phyloP scores from a whole-genome alignment of 129 eudicot species.

The Apium graveolens region DNA sequence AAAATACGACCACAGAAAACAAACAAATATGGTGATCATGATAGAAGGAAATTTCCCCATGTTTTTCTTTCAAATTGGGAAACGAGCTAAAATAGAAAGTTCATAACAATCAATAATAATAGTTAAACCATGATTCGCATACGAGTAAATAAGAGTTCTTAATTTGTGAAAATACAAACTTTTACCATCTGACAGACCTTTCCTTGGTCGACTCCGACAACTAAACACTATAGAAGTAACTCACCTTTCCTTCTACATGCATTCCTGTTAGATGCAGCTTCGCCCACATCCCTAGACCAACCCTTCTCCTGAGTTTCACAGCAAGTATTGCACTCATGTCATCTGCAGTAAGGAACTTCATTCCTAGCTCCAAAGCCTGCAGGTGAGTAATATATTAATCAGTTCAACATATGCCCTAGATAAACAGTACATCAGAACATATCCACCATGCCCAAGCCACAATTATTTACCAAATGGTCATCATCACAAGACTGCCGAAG shows the following conservation, averaged over 20 bases:
- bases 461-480: conserved; percentile 77
- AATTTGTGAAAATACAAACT: background rate
- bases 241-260: conserved; percentile 96
- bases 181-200: background rate
- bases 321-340: conserved; percentile 90
- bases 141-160: background rate
- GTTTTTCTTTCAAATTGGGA: background rate
- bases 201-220: background rate
- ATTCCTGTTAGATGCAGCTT: conserved; percentile 86
- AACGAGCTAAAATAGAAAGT: background rate
- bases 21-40: background rate
- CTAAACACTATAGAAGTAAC: conserved; percentile 1
- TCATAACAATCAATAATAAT: background rate
- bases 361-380: conserved; percentile 82
- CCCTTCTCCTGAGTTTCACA: conserved; percentile 62
- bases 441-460: background rate
- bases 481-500: conserved; percentile 61
- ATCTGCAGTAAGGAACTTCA: conserved; percentile 80
- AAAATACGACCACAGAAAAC: background rate
- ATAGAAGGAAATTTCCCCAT: background rate
- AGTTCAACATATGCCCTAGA: background rate
- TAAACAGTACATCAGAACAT: background rate
- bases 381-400: conserved; percentile 13
- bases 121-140: background rate
- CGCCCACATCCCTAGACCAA: conserved; percentile 81